Conservation (phyloP, 1,284 basidiomycete genomes). For the Cryptococcus sp. region DNA sequence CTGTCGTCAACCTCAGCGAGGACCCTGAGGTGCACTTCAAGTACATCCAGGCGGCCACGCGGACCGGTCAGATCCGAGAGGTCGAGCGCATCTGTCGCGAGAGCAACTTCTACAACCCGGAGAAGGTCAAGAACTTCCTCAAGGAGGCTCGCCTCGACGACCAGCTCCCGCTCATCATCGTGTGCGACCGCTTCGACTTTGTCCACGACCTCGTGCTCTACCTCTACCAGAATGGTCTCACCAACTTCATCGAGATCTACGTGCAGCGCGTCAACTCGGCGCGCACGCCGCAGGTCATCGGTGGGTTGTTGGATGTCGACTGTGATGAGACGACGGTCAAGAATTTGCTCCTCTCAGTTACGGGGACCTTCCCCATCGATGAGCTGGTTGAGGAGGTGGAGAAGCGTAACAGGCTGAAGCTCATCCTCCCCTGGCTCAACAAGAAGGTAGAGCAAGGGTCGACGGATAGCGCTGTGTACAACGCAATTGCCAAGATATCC, state of each 20-base stretch:
- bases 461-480: conserved; percentile 90
- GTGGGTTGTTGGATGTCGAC: conserved; percentile 95
- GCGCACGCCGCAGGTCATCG: conserved; percentile 96
- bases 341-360: conserved; percentile 85
- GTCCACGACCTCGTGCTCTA: conserved; percentile 99
- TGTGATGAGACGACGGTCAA: conserved; percentile 98
- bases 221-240: conserved; percentile 95
- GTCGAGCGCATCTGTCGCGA: conserved; percentile 98
- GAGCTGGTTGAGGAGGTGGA: conserved; percentile 98
- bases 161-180: conserved; percentile 98
- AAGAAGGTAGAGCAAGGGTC: conserved; percentile 86
- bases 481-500: conserved; percentile 96
- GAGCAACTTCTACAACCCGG: conserved; percentile 95
- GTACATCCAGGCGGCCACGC: conserved; percentile 98
- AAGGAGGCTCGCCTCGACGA: conserved; percentile 96
- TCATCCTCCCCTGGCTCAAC: conserved; percentile 97
- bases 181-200: conserved; percentile 99
- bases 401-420: conserved; percentile 90
- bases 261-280: conserved; percentile 98
- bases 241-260: conserved; percentile 98
- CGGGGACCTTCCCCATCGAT: conserved; percentile 95
- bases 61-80: conserved; percentile 97
- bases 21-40: conserved; percentile 99
- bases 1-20: conserved; percentile 92
- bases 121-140: conserved; percentile 99